A percentile compares a stretch with the other conserved stretches of the same genome.
Evolutionary conservation across 306 rosid species (phyloP).

Genomic region (Pyrus bretschneideri): DNA sequence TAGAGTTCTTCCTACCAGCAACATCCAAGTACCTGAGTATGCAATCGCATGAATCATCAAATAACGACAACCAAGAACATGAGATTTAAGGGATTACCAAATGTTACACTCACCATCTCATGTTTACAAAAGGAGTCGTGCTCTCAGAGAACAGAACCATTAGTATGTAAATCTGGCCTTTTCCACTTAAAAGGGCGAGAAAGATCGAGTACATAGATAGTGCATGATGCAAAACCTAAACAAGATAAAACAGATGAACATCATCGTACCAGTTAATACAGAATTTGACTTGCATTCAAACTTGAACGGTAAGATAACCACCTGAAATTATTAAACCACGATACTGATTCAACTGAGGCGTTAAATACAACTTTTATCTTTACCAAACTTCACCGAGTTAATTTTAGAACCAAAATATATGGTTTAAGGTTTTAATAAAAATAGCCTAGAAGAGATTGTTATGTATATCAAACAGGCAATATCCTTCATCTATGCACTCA

Average conservation of each 20-base stretch:
- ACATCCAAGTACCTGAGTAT: slow-evolving; percentile 70
- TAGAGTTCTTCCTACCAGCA: slow-evolving; percentile 65
- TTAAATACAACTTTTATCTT: not conserved
- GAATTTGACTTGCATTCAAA: slow-evolving; percentile 1
- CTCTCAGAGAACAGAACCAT: slow-evolving; percentile 85
- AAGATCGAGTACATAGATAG: slow-evolving; percentile 69
- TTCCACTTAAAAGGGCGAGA: slow-evolving; percentile 69
- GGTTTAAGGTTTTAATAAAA: not conserved
- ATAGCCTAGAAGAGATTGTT: not conserved
- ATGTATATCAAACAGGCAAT: slow-evolving; percentile 5
- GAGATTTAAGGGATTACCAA: slow-evolving; percentile 7
- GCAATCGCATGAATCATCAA: slow-evolving; percentile 17
- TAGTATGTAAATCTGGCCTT: slow-evolving; percentile 75
- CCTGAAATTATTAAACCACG: not conserved
- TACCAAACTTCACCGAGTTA: not conserved
- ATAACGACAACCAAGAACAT: slow-evolving; percentile 8
- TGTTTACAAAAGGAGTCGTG: slow-evolving; percentile 87
- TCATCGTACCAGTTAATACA: slow-evolving; percentile 14
- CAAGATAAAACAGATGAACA: slow-evolving; percentile 14
- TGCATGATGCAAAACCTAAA: slow-evolving; percentile 77
- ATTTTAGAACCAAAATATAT: not conserved
- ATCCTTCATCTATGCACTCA: slow-evolving; percentile 37
- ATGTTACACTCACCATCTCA: slow-evolving; percentile 64
- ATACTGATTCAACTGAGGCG: not conserved
- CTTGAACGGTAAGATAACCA: not conserved